Conservation (phyloP, 345 rosid species). For the Dipteronia sinensis region DNA sequence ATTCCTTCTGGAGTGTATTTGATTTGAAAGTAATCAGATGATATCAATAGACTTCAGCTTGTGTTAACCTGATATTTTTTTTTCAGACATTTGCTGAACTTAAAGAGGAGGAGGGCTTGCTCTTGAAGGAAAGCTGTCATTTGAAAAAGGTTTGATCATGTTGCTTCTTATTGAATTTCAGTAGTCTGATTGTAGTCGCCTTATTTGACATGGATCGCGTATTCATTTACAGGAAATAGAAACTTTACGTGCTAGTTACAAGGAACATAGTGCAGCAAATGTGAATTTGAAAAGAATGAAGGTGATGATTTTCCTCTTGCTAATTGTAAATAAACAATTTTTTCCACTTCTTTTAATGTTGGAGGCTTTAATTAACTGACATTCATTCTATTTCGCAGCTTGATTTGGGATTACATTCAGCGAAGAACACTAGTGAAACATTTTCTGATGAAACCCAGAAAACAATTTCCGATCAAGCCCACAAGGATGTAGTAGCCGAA, state of each 20-base stretch:
- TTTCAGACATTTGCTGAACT: constrained; percentile 80
- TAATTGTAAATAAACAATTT: not conserved
- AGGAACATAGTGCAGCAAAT: constrained; percentile 51
- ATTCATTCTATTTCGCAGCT: constrained; percentile 40
- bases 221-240: constrained; percentile 60
- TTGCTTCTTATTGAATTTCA: not conserved
- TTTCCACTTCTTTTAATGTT: not conserved
- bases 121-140: constrained; percentile 56
- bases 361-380: not conserved
- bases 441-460: constrained; percentile 18
- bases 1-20: too few relatives aligned
- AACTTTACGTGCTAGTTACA: constrained; percentile 44
- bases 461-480: constrained; percentile 4
- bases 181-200: not conserved
- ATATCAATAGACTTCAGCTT: not conserved
- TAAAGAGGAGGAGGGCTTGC: constrained; percentile 56
- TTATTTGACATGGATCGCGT: not conserved
- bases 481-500: constrained; percentile 16
- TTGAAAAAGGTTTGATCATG: constrained; percentile 51
- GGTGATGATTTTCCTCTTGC: constrained; percentile 43
- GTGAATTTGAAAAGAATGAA: constrained; percentile 73
- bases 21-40: not conserved
- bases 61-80: not conserved
- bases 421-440: constrained; percentile 11
- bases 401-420: constrained; percentile 41